Conservation (phyloP, 1,284 basidiomycete species). For the Laetiporus sulphureus region DNA sequence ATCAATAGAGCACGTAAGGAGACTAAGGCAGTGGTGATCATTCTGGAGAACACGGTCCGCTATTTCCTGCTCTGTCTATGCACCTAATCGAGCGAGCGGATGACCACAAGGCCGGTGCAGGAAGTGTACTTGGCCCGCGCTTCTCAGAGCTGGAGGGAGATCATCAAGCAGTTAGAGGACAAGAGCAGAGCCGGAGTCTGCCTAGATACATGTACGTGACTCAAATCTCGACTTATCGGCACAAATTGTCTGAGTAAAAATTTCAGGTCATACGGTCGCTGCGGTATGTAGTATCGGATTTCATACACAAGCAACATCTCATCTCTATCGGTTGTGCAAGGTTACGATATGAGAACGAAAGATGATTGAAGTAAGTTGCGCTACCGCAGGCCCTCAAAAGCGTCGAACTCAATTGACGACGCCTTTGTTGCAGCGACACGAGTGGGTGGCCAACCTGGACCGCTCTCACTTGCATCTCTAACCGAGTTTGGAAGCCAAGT, state of each 20-base stretch:
- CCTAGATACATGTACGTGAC: conserved; percentile 78
- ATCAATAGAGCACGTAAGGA: conserved; percentile 75
- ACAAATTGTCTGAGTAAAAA: not conserved
- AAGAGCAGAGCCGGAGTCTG: conserved; percentile 78
- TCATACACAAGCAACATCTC: no score
- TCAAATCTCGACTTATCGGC: no score
- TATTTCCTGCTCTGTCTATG: not conserved
- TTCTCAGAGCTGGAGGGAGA: conserved; percentile 64
- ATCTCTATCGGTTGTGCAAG: no score
- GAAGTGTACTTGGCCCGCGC: conserved; percentile 72
- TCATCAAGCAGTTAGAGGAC: conserved; percentile 70
- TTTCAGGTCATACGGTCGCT: conserved; percentile 78
- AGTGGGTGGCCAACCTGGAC: no score
- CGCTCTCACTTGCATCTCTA: no score
- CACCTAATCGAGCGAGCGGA: not conserved
- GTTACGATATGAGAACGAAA: conserved; percentile 73
- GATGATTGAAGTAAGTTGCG: conserved; percentile 59
- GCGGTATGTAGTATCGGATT: conserved; percentile 57
- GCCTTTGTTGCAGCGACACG: no score
- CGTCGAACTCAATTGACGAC: no score
- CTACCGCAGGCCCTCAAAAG: no score
- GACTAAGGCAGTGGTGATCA: conserved; percentile 55
- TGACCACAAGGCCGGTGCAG: conserved; percentile 61
- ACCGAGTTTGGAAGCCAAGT: conserved; percentile 58
- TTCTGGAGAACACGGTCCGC: conserved; percentile 81